Percentiles rank a stretch among this genome's conserved stretches.
Evolutionary conservation across 2,329 filamentous ascomycete species (phyloP).

Genomic region (Fusarium sp.): DNA sequence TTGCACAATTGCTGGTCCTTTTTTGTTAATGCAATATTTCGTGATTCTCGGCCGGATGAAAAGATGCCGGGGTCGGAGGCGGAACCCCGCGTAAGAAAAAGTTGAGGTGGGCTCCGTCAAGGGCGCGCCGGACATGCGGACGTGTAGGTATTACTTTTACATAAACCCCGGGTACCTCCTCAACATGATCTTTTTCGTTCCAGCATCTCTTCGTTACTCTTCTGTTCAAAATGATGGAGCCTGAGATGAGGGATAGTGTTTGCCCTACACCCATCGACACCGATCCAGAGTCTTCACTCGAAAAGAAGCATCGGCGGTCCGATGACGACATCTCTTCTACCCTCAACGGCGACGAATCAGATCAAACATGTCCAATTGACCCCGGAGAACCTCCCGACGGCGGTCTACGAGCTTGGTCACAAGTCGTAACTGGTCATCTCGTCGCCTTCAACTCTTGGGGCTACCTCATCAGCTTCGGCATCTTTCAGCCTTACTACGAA

Average conservation of each 20-base stretch:
- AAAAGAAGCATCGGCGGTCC: constrained; percentile 8
- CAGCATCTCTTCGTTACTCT: fast-evolving
- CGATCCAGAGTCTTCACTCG: neutral
- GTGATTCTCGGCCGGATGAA: neutral
- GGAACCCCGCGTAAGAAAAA: constrained; percentile 22
- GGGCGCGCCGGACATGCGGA: constrained; percentile 9
- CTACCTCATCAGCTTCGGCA: constrained; percentile 51
- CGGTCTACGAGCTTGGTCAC: constrained; percentile 50
- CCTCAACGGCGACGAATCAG: neutral
- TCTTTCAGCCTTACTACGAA: constrained; percentile 52
- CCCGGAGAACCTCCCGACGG: constrained; percentile 47
- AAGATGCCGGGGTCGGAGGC: constrained; percentile 20
- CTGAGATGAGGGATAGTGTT: constrained; percentile 16
- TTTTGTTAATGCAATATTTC: neutral
- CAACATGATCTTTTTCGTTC: neutral
- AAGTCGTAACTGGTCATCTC: constrained; percentile 51
- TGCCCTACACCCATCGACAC: constrained; percentile 13
- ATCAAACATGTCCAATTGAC: neutral
- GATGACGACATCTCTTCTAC: constrained; percentile 21
- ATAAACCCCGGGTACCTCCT: constrained; percentile 2
- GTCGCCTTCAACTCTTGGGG: constrained; percentile 53
- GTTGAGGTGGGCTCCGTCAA: neutral
- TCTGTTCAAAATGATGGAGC: neutral
- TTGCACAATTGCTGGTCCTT: neutral
- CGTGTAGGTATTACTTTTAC: constrained; percentile 1